Percentiles rank a stretch among this genome's conserved stretches.
phyloP scores from a whole-genome alignment of 179 eudicot genomes.

The Camellia oleifera region DNA sequence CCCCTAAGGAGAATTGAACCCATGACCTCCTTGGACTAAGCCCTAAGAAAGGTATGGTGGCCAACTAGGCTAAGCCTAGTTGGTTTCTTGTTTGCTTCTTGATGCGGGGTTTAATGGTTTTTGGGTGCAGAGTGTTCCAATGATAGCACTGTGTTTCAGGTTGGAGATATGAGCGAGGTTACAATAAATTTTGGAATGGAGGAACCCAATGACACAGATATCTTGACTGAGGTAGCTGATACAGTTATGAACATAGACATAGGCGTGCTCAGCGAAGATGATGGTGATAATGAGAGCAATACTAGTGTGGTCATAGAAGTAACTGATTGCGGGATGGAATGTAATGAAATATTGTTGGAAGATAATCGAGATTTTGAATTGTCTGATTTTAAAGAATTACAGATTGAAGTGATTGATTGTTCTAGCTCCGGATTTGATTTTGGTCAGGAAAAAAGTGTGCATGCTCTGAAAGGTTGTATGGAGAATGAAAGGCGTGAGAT shows the following conservation, averaged over 20 bases:
- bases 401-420: neutral
- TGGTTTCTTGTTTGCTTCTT: too few relatives aligned
- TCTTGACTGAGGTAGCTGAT: too few relatives aligned
- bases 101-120: neutral
- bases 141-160: slow-evolving; percentile 54
- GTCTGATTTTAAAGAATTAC: neutral
- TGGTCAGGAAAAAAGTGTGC: slow-evolving; percentile 1
- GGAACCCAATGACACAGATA: slow-evolving; percentile 7
- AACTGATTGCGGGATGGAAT: neutral
- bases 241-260: too few relatives aligned
- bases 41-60: too few relatives aligned
- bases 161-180: slow-evolving; percentile 47
- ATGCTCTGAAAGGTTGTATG: slow-evolving; percentile 12
- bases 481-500: slow-evolving; percentile 12
- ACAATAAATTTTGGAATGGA: slow-evolving; percentile 16
- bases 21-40: too few relatives aligned
- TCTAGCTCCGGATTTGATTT: neutral
- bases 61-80: too few relatives aligned
- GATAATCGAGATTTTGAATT: slow-evolving; percentile 2
- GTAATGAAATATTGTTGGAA: slow-evolving; percentile 11
- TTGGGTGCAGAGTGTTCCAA: slow-evolving; percentile 42
- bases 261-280: too few relatives aligned
- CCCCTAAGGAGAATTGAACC: too few relatives aligned
- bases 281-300: too few relatives aligned
- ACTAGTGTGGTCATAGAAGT: neutral